Conservation (phyloP, 2,329 filamentous ascomycete species). For the Rosellinia necatrix region DNA sequence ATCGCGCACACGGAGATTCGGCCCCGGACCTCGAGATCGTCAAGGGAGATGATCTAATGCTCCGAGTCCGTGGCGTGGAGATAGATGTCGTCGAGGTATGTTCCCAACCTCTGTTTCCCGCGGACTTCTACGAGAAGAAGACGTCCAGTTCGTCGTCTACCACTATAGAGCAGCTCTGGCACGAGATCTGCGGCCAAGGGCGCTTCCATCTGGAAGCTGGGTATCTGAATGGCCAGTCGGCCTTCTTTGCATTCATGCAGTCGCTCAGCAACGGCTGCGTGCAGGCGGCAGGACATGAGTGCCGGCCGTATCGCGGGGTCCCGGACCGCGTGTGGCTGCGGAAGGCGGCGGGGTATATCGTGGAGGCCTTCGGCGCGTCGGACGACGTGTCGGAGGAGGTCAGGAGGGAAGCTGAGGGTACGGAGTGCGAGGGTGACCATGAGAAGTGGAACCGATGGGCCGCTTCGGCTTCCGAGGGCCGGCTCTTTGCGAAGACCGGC, state of each 20-base stretch:
- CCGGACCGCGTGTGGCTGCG: not conserved
- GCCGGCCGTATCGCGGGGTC: not conserved
- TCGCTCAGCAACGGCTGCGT: not conserved
- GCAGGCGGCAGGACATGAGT: not conserved
- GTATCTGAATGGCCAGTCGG: not conserved
- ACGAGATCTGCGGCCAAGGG: not conserved
- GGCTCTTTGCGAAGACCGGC: not conserved
- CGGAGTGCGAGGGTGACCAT: not conserved
- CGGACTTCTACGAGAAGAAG: not conserved
- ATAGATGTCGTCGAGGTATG: not conserved
- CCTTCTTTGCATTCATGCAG: not conserved
- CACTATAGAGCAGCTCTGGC: not conserved
- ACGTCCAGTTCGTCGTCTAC: not conserved
- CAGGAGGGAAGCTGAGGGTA: not conserved
- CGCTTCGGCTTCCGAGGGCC: not conserved
- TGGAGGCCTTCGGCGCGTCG: not conserved
- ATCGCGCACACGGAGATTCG: not conserved
- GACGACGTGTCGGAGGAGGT: not conserved
- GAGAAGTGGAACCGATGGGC: not conserved
- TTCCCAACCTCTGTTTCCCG: not conserved
- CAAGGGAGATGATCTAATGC: not conserved
- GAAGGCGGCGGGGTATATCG: slow-evolving; percentile 2
- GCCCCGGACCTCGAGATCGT: not conserved
- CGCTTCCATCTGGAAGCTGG: not conserved
- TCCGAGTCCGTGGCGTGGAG: not conserved